phyloP scores from a whole-genome alignment of 768 basidiomycete genomes.

The Zangia roseola region DNA sequence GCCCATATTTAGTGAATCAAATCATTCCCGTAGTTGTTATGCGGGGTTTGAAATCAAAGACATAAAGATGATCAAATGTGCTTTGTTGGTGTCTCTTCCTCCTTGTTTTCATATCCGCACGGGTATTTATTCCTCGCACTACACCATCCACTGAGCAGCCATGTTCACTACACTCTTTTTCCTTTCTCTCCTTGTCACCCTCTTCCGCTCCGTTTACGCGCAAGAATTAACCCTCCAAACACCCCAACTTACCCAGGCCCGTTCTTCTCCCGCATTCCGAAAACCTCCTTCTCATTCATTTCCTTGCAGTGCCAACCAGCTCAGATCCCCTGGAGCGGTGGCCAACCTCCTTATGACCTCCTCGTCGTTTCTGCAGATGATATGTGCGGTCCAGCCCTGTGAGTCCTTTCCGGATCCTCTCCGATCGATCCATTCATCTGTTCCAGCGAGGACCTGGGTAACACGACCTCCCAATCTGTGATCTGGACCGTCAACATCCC shows the following conservation, averaged over 20 bases:
- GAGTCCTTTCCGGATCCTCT: conserved; percentile 21
- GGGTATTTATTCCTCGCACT: conserved; percentile 11
- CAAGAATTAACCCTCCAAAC: conserved; percentile 41
- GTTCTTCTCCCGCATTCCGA: neutral
- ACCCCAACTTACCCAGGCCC: conserved; percentile 55
- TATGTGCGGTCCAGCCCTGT: conserved; percentile 63
- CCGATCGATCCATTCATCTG: conserved; percentile 5
- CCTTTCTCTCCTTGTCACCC: conserved; percentile 60
- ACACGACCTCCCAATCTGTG: conserved; percentile 43
- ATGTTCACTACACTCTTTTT: conserved; percentile 84
- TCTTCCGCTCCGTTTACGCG: conserved; percentile 52
- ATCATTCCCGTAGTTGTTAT: conserved; percentile 4
- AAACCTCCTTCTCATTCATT: too few species aligned
- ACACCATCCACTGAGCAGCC: conserved; percentile 22
- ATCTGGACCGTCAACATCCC: conserved; percentile 43
- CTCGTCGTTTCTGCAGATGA: conserved; percentile 50
- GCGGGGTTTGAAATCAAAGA: conserved; percentile 22
- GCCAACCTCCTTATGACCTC: conserved; percentile 55
- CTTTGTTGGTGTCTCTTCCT: neutral
- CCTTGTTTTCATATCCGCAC: conserved; percentile 15
- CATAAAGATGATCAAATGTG: conserved; percentile 5
- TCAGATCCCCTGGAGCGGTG: conserved; percentile 51
- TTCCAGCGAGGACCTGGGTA: conserved; percentile 57
- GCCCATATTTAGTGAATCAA: neutral
- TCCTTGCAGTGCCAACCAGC: conserved; percentile 49